These are phyloP conservation scores for Musa schizocarpa DNA, from an alignment of 176 grass and related monocot species.

Conservation along the genomic window DNA sequence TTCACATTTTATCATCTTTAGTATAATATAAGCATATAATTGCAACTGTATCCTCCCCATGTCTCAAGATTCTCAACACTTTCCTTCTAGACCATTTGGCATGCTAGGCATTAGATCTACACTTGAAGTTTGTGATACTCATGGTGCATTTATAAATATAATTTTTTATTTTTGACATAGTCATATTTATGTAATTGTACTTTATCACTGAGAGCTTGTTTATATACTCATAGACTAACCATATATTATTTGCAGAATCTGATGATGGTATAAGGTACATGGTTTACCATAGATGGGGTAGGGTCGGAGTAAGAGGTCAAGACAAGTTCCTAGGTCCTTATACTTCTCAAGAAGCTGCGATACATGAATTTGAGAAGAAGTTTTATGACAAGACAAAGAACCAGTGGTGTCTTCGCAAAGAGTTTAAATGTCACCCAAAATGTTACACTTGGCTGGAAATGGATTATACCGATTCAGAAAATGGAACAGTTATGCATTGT, in stretches of 20 bases:
- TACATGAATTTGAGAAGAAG: constrained; percentile 66
- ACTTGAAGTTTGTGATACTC: no score
- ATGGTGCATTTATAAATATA: no score
- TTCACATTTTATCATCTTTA: no score
- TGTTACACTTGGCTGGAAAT: constrained; percentile 87
- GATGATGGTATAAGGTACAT: constrained; percentile 63
- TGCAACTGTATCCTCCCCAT: no score
- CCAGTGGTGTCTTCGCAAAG: constrained; percentile 50
- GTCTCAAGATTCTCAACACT: no score
- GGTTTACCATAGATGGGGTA: constrained; percentile 96
- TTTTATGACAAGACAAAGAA: constrained; percentile 81
- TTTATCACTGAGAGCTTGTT: background rate
- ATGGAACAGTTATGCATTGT: constrained; percentile 39
- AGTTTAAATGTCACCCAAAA: constrained; percentile 42
- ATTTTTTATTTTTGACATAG: background rate
- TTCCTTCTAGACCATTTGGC: no score
- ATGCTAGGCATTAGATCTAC: no score
- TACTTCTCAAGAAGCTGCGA: constrained; percentile 31
- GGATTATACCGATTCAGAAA: constrained; percentile 66
- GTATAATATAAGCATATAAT: no score
- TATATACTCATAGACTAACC: background rate
- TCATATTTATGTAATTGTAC: constrained; percentile 11
- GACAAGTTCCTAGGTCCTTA: constrained; percentile 68
- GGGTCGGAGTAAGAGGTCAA: constrained; percentile 77
- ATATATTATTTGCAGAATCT: constrained; percentile 53